Evolutionary conservation across 768 basidiomycete genomes (phyloP), one percentile per base, ranked within the genome.

Genomic region (Tricholoma bakamatsutake): DNA sequence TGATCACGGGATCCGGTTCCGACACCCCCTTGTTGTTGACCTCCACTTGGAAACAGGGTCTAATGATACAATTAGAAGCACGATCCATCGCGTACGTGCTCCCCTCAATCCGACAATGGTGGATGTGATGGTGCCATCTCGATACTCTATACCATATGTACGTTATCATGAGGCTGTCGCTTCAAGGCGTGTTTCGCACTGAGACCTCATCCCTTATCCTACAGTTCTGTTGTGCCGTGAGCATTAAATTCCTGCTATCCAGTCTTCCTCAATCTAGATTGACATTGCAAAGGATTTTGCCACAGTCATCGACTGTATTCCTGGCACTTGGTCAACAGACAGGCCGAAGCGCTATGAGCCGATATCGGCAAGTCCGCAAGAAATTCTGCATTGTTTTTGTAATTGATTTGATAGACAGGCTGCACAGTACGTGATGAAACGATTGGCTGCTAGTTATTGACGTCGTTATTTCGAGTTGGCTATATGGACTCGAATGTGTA

Each of bases 61-160:
- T 1, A 77, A 77, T 53, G 73, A 76, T 52, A 71, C 64, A 1
- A 75, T 80, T 33, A 70, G 72, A 59, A 82, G 80, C 63, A 79
- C 81, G 0, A 59, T 80, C 10, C 81, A 82, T 61, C 80, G 81
- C 18, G 81, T 84, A 3, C 71, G 76, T 33, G 73, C 76, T 2
- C 80, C 77, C 18, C 66, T 55, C 7, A 46, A 58, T 17, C 54
- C 58, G 27, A 42, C 47, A 31, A 50, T 49, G 24, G 54, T 52
- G 13, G 67, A 67, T 42, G 68, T 63, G 9, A 74, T 76, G 67
- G 72, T 78, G 1, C 80, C 77, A 1, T 74, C 76, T 31, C 71
- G 84, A 27, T 84, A 82, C 61, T 84, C 83, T 0, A 84, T 85
- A 57, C 83, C 84, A 30, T 85, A 83, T 61, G 81, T 80, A 57